Conservation (phyloP, 202 grass and related monocot genomes). For the Brachypodium distachyon region DNA sequence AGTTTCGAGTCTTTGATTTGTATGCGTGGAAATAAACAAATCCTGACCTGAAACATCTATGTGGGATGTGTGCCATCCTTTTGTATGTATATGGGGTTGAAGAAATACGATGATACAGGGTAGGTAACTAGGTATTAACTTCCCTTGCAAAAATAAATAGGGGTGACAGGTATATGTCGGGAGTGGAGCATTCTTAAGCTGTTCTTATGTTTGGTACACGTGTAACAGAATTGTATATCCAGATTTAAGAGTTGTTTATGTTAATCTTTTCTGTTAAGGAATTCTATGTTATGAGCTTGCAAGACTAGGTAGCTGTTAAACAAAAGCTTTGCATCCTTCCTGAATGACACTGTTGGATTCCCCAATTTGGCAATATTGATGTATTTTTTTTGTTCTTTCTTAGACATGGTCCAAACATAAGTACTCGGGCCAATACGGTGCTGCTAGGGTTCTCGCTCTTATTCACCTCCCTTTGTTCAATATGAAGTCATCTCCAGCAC, state of each 20-base stretch:
- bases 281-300: not conserved
- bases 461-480: too few relatives aligned
- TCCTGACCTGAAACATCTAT: slow-evolving; percentile 6
- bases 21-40: not conserved
- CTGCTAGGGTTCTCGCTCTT: too few relatives aligned
- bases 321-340: not conserved
- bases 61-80: not conserved
- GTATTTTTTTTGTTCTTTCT: not conserved
- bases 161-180: not conserved
- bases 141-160: slow-evolving; percentile 3
- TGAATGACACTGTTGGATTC: not conserved
- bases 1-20: not conserved
- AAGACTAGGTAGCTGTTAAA: not conserved
- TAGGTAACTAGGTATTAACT: not conserved
- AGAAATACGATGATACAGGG: not conserved
- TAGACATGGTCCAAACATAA: too few relatives aligned
- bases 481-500: too few relatives aligned
- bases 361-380: too few relatives aligned
- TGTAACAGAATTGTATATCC: not conserved
- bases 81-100: not conserved
- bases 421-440: too few relatives aligned
- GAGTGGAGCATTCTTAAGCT: not conserved
- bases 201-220: not conserved
- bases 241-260: not conserved
- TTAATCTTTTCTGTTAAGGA: too few relatives aligned